Conservation (phyloP, 805 yeast species). For the Starmerella riodocensis region DNA sequence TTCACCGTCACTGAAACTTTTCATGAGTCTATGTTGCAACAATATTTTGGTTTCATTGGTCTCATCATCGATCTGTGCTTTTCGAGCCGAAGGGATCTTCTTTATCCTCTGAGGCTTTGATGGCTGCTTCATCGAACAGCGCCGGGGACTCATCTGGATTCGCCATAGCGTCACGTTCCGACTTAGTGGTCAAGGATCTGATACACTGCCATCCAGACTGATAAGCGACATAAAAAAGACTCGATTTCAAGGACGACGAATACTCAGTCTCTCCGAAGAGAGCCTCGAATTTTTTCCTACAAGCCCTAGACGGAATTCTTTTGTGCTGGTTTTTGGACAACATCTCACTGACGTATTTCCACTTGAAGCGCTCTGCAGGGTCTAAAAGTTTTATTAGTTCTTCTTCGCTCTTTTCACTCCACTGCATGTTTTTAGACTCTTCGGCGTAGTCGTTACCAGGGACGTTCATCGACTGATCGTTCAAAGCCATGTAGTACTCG, state of each 20-base stretch:
- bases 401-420: conserved; percentile 35
- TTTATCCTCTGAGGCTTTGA: too few relatives aligned
- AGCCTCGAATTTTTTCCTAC: conserved; percentile 41
- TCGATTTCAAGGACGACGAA: conserved; percentile 36
- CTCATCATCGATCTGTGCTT: too few relatives aligned
- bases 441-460: conserved; percentile 15
- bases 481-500: background rate
- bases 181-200: conserved; percentile 9
- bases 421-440: conserved; percentile 17
- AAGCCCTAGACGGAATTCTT: conserved; percentile 40
- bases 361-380: conserved; percentile 43
- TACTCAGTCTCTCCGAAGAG: conserved; percentile 44
- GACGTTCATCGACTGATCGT: conserved; percentile 11
- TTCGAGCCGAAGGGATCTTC: too few relatives aligned
- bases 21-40: too few relatives aligned
- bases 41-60: too few relatives aligned
- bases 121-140: too few relatives aligned
- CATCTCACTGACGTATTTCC: conserved; percentile 42
- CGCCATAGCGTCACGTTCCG: conserved; percentile 15
- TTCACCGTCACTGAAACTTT: background rate
- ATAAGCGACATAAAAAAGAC: conserved; percentile 39
- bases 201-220: conserved; percentile 35
- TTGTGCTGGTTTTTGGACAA: conserved; percentile 26
- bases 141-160: too few relatives aligned
- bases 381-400: conserved; percentile 37